phyloP scores from a whole-genome alignment of 1,284 basidiomycete species.

The Clitocybe nebularis region DNA sequence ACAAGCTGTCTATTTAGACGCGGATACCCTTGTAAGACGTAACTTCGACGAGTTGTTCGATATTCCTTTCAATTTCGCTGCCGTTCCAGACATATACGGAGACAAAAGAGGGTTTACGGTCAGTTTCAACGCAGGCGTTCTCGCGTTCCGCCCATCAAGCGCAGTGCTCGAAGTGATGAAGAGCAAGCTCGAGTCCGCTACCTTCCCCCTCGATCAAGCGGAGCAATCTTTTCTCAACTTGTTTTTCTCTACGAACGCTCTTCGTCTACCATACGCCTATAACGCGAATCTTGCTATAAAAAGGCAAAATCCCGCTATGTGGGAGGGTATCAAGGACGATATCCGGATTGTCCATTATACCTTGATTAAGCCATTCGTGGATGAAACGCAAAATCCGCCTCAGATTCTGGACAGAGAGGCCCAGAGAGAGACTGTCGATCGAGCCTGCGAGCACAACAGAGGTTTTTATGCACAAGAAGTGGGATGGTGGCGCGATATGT shows the following conservation, averaged over 20 bases:
- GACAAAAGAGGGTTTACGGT: conserved; percentile 31
- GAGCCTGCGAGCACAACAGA: conserved; percentile 17
- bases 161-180: conserved; percentile 33
- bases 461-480: conserved; percentile 30
- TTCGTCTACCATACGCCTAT: conserved; percentile 40
- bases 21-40: conserved; percentile 37
- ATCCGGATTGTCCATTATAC: conserved; percentile 41
- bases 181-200: conserved; percentile 28
- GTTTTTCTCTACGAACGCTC: conserved; percentile 34
- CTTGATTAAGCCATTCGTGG: conserved; percentile 36
- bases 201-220: conserved; percentile 31
- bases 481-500: conserved; percentile 30
- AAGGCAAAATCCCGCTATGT: conserved; percentile 29
- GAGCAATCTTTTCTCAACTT: conserved; percentile 45
- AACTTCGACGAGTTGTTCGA: conserved; percentile 45
- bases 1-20: conserved; percentile 36
- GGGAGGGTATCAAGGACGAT: conserved; percentile 30
- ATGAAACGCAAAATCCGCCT: conserved; percentile 15
- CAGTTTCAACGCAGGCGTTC: conserved; percentile 41
- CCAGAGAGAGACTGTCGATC: conserved; percentile 21
- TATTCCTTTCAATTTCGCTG: conserved; percentile 38
- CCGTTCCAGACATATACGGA: conserved; percentile 38
- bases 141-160: conserved; percentile 32
- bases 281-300: conserved; percentile 45
- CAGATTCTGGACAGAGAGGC: conserved; percentile 21